Evolutionary conservation across 768 basidiomycete species (phyloP).

Genomic region (Auriscalpium orientale): DNA sequence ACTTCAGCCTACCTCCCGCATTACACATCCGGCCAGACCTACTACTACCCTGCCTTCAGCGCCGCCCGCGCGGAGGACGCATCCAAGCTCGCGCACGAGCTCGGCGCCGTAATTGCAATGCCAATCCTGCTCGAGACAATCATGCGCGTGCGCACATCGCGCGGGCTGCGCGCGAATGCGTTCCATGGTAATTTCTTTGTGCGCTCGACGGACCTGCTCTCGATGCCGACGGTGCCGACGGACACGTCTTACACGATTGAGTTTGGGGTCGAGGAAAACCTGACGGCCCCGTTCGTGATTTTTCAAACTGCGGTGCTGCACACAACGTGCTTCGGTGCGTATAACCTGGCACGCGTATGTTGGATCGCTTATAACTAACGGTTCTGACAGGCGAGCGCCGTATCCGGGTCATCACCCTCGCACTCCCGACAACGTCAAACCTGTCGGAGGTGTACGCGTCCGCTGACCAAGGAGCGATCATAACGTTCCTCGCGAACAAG

Average conservation of each 20-base stretch:
- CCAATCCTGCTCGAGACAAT: conserved; percentile 96
- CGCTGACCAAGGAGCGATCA: conserved; percentile 82
- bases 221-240: conserved; percentile 45
- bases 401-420: conserved; percentile 84
- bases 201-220: conserved; percentile 46
- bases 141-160: conserved; percentile 94
- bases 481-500: conserved; percentile 82
- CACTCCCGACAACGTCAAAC: conserved; percentile 81
- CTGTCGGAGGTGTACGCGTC: conserved; percentile 87
- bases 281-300: conserved; percentile 40
- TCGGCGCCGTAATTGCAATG: conserved; percentile 86
- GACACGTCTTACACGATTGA: conserved; percentile 54
- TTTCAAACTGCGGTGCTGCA: conserved; percentile 50
- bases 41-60: conserved; percentile 98
- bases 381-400: conserved; percentile 50
- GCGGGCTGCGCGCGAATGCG: conserved; percentile 42
- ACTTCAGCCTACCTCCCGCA: conserved; percentile 79
- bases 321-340: conserved; percentile 40
- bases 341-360: not conserved
- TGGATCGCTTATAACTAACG: not conserved
- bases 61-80: conserved; percentile 92
- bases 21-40: conserved; percentile 97
- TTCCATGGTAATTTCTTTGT: conserved; percentile 60
- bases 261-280: conserved; percentile 45
- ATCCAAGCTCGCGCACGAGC: conserved; percentile 96